phyloP scores from a whole-genome alignment of 306 rosid species.

The Acacia confusa region DNA sequence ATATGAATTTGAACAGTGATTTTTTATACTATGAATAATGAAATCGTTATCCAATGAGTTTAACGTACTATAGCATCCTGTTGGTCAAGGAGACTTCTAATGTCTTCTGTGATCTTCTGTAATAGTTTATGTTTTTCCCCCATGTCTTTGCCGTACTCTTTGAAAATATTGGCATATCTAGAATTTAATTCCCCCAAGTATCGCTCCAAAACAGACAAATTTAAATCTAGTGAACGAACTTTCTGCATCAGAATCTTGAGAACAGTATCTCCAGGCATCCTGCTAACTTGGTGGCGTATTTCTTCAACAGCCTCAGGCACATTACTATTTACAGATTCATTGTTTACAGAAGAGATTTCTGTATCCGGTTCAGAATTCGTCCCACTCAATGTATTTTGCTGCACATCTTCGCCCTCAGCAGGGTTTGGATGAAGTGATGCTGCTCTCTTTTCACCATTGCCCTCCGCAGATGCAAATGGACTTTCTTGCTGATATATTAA shows the following conservation, averaged over 20 bases:
- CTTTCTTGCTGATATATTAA: slow-evolving; percentile 63
- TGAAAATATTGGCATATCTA: slow-evolving; percentile 70
- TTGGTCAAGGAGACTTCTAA: slow-evolving; percentile 51
- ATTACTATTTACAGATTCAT: slow-evolving; percentile 46
- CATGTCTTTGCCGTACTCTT: slow-evolving; percentile 67
- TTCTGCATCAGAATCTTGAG: slow-evolving; percentile 95
- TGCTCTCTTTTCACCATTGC: slow-evolving; percentile 51
- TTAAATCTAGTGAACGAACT: slow-evolving; percentile 79
- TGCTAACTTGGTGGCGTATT: slow-evolving; percentile 70
- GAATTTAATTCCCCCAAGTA: slow-evolving; percentile 78
- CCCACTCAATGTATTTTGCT: slow-evolving; percentile 35
- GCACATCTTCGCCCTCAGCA: slow-evolving; percentile 44
- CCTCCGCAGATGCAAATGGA: slow-evolving; percentile 44
- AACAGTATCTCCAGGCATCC: slow-evolving; percentile 98
- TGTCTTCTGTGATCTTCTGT: slow-evolving; percentile 65
- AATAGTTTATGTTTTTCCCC: slow-evolving; percentile 54
- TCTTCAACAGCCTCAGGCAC: slow-evolving; percentile 76
- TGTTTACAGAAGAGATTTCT: slow-evolving; percentile 45
- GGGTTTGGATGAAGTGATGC: slow-evolving; percentile 43
- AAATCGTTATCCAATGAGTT: slow-evolving; percentile 24
- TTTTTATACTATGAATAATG: not conserved
- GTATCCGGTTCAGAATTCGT: slow-evolving; percentile 38
- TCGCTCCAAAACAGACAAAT: slow-evolving; percentile 82
- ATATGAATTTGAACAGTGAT: not conserved
- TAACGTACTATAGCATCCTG: slow-evolving; percentile 68